Evolutionary conservation across 2,329 filamentous ascomycete species (phyloP), one percentile per base, ranked within the genome.

Genomic region (Fusarium agapanthi): DNA sequence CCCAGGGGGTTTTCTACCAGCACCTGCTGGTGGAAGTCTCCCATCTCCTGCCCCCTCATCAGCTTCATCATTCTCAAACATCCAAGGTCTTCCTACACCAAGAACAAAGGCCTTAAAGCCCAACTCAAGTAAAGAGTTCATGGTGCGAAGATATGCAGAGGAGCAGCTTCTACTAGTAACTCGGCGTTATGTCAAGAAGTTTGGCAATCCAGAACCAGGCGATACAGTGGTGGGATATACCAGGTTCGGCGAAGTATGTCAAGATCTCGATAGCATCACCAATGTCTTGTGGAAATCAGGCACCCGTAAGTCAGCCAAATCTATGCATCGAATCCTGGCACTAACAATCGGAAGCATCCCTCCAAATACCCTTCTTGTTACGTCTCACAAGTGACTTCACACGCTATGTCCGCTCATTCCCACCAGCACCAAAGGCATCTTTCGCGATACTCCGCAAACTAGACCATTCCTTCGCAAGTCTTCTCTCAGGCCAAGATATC

Each of bases 221-320:
- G 87, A 89, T 65, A 81, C 85, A 18, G 81, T 88, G 5, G 79
- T 84, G 5, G 88, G 88, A 28, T 90, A 89, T 77, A 81, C 85
- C 60, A 88, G 82, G 57, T 93, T 95, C 79, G 86, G 84, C 55
- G 91, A 95, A 77, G 88, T 94, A 9, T 93, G 90, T 60, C 88
- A 85, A 63, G 94, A 97, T 77, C 81, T 97, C 2, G 92, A 95
- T 62, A 86, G 87, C 11, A 80, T 97, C 18, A 83, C 97, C 22
- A 92, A 97, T 80, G 88, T 97, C 13, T 83, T 97, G 10, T 98
- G 95, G 95, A 88, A 94, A 28, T 94, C 91, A 35, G 94, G 93
- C 15, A 97, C 95, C 28, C 94, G 94, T 95, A 86, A 80, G 93
- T 80, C 8, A 44, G 20, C 0, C 16, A 24, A 16, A 13, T 15